These are phyloP conservation scores for Trichocomaceae sp. DNA, from an alignment of 2,329 filamentous ascomycete genomes.

Conservation along the genomic window DNA sequence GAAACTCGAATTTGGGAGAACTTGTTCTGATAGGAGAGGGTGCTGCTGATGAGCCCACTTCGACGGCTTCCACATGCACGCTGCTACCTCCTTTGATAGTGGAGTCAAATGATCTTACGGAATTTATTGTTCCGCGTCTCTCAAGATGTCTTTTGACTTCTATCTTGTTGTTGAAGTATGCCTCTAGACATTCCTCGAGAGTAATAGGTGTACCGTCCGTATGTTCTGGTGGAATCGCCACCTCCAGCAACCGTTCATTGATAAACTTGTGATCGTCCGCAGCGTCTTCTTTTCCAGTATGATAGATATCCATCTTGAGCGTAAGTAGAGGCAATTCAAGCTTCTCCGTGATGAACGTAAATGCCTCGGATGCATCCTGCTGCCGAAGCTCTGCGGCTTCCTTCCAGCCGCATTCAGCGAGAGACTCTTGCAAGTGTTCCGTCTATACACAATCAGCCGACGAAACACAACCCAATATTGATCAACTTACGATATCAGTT, in stretches of 20 bases:
- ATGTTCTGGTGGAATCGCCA: slow-evolving; percentile 75
- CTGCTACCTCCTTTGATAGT: slow-evolving; percentile 30
- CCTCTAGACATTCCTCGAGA: slow-evolving; percentile 84
- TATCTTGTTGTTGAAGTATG: slow-evolving; percentile 90
- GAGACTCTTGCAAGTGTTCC: slow-evolving; percentile 69
- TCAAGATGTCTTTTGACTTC: slow-evolving; percentile 75
- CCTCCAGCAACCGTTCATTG: slow-evolving; percentile 81
- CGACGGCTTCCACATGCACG: slow-evolving; percentile 38
- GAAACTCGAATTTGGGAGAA: slow-evolving; percentile 20
- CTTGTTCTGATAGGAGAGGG: slow-evolving; percentile 25
- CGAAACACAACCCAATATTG: neutral
- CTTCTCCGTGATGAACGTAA: slow-evolving; percentile 87
- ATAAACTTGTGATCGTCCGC: slow-evolving; percentile 91
- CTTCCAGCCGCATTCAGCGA: slow-evolving; percentile 82
- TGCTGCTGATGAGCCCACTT: slow-evolving; percentile 36
- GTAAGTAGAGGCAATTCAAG: slow-evolving; percentile 81
- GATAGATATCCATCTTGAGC: slow-evolving; percentile 89
- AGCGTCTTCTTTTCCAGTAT: slow-evolving; percentile 75
- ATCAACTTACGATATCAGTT: slow-evolving; percentile 62
- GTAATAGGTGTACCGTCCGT: slow-evolving; percentile 62
- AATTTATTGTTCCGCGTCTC: slow-evolving; percentile 52
- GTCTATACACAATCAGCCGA: slow-evolving; percentile 49
- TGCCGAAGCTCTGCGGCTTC: slow-evolving; percentile 72
- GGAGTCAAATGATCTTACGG: slow-evolving; percentile 33
- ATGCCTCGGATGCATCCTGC: slow-evolving; percentile 93